A percentile compares a stretch with the other conserved stretches of the same genome.
These are phyloP conservation scores for Cyanodermella asteris DNA, from an alignment of 2,329 filamentous ascomycete species.

Conservation along the genomic window DNA sequence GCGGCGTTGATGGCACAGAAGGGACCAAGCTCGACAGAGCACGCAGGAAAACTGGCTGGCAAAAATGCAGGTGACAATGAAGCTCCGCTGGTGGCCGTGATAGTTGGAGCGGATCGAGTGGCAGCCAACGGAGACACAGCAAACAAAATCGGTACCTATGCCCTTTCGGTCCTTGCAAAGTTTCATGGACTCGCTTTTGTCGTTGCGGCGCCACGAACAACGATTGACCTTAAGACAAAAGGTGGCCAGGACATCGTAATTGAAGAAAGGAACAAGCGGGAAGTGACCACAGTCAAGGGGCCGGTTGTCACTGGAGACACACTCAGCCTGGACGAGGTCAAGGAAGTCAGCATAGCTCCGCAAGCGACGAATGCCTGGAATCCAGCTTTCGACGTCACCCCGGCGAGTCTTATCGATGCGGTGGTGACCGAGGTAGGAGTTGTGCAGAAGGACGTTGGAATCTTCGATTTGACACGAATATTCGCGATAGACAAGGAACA, in stretches of 20 bases:
- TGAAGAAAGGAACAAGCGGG: conserved; percentile 60
- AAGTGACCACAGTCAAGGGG: conserved; percentile 69
- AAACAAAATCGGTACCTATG: conserved; percentile 95
- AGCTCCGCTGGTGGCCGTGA: conserved; percentile 60
- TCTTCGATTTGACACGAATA: too few species aligned
- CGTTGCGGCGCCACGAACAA: conserved; percentile 83
- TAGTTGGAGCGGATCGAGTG: conserved; percentile 87
- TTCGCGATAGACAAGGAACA: too few species aligned
- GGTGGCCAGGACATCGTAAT: conserved; percentile 68
- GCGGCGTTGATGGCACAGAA: conserved; percentile 56
- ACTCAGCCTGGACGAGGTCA: conserved; percentile 40
- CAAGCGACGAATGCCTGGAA: conserved; percentile 77
- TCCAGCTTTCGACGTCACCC: conserved; percentile 89
- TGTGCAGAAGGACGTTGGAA: conserved; percentile 55
- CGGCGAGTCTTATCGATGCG: conserved; percentile 69
- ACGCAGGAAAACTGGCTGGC: too few species aligned
- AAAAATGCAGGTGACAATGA: conserved; percentile 41
- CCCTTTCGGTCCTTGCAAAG: conserved; percentile 70
- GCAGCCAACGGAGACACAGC: conserved; percentile 93
- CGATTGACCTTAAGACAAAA: conserved; percentile 65
- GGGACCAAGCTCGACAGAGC: conserved; percentile 10
- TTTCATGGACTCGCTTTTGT: conserved; percentile 85
- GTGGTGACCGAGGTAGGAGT: conserved; percentile 85
- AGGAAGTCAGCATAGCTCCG: conserved; percentile 58
- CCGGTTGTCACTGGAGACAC: conserved; percentile 30